Base-by-base conservation (phyloP, 179 eudicot species). In the Drosera spatulata region DNA sequence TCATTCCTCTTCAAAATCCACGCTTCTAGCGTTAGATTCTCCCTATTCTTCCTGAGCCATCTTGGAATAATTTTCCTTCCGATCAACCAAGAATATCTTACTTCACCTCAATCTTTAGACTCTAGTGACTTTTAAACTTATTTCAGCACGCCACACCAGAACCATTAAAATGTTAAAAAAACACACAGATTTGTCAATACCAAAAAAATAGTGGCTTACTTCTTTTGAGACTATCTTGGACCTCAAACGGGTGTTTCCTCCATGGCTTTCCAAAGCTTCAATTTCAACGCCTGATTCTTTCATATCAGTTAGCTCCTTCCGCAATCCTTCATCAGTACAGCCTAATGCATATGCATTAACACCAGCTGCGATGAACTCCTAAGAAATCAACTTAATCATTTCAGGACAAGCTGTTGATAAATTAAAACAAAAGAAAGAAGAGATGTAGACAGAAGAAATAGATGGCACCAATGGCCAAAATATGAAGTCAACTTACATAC, bases 301-400 rank as follows among this genome's bases (percentile, higher is more conserved):
- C 76, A 91, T 80, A 68, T 71, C 67, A 8, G 51, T 67, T 51
- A 91, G 89, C 77, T 91, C 98, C 68, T 77, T 79, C 71, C 95
- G 80, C 59, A 91, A 69, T 44, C 96, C 87, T 69, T 88, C 95
- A 45, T 86, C 95, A 46, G 98, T 85, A 75, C 96, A 91, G 39
- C 98, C 98, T 77, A 91, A 73, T 10, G 91, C 98, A 64, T 91
- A 91, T 15, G 98, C 96, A 76, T 91, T 88, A 42, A 88, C 98
- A 45, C 96, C 98, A 46, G 96, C 98, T 40, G 76, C 73, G 69
- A 91, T 91, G 75, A 88, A 91, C 74, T 91, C 97, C 97, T 91
- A 64, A 13, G 58, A 11, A 66, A 68, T 70, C 22, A 61, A 55
- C 52, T 37, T 4, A 71, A 56, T 51, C 41, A 63, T 57, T 69